phyloP scores from a whole-genome alignment of 2,329 filamentous ascomycete genomes.

The Mollisia scopiformis region DNA sequence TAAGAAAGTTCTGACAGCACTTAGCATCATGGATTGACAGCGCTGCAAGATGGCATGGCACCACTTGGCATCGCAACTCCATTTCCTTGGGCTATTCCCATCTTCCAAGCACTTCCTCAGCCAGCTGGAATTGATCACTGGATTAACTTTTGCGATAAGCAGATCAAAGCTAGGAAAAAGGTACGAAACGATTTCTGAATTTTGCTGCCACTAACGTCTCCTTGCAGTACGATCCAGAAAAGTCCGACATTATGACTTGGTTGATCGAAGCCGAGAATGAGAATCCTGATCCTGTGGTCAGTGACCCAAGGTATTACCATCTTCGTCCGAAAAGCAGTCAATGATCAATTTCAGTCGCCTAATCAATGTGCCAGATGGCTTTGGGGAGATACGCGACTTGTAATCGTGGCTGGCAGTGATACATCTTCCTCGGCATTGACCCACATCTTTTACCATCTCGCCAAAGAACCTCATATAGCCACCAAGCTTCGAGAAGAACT shows the following conservation, averaged over 20 bases:
- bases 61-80: conserved; percentile 19
- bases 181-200: not conserved
- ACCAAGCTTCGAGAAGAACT: conserved; percentile 24
- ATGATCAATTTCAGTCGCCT: not conserved
- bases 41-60: conserved; percentile 13
- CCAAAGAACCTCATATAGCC: conserved; percentile 13
- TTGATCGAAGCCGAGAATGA: conserved; percentile 19
- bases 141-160: conserved; percentile 8
- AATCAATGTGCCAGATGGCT: not conserved
- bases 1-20: not conserved
- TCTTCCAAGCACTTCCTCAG: conserved; percentile 11
- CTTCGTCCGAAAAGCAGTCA: too few relatives aligned
- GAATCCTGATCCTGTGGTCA: conserved; percentile 6
- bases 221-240: conserved; percentile 5
- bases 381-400: conserved; percentile 24
- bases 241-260: conserved; percentile 18
- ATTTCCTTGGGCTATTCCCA: conserved; percentile 22
- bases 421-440: conserved; percentile 45
- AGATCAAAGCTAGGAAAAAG: conserved; percentile 11
- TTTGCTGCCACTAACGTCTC: not conserved
- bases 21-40: not conserved
- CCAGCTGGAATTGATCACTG: conserved; percentile 18
- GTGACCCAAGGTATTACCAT: conserved; percentile 3
- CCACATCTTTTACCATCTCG: conserved; percentile 42
- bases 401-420: conserved; percentile 45